A percentile compares a stretch with the other conserved stretches of the same genome.
phyloP scores from a whole-genome alignment of 345 rosid species.

The Bretschneidera sinensis region DNA sequence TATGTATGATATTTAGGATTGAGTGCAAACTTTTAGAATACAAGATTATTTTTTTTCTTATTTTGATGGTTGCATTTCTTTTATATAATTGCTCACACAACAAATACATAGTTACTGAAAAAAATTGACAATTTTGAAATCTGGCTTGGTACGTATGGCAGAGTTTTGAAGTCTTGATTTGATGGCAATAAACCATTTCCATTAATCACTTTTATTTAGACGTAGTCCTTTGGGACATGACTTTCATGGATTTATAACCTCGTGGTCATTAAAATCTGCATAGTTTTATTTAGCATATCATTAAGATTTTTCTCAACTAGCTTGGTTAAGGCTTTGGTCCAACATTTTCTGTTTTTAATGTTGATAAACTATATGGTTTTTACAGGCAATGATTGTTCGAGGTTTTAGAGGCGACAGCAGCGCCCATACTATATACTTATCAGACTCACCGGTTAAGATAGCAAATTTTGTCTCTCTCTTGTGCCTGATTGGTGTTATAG shows the following conservation, averaged over 20 bases:
- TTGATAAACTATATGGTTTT: constrained; percentile 1
- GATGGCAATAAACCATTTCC: neutral
- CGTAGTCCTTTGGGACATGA: neutral
- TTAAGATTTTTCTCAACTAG: no score
- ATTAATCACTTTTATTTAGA: no score
- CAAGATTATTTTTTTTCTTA: neutral
- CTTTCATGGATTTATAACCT: neutral
- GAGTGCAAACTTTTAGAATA: neutral
- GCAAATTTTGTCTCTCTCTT: constrained; percentile 58
- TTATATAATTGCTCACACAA: neutral
- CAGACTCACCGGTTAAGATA: constrained; percentile 42
- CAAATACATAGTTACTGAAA: neutral
- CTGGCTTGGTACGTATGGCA: neutral
- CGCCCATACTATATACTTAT: constrained; percentile 60
- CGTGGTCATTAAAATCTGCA: no score
- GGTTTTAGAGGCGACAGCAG: constrained; percentile 86
- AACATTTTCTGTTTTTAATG: constrained; percentile 1
- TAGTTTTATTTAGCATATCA: no score
- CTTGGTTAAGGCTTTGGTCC: neutral
- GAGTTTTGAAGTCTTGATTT: neutral
- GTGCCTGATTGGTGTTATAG: constrained; percentile 57
- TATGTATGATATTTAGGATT: neutral
- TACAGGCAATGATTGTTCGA: constrained; percentile 95
- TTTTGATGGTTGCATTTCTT: neutral
- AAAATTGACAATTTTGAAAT: neutral